These are phyloP conservation scores for Talaromyces islandicus DNA, from an alignment of 2,329 filamentous ascomycete species.

Conservation along the genomic window DNA sequence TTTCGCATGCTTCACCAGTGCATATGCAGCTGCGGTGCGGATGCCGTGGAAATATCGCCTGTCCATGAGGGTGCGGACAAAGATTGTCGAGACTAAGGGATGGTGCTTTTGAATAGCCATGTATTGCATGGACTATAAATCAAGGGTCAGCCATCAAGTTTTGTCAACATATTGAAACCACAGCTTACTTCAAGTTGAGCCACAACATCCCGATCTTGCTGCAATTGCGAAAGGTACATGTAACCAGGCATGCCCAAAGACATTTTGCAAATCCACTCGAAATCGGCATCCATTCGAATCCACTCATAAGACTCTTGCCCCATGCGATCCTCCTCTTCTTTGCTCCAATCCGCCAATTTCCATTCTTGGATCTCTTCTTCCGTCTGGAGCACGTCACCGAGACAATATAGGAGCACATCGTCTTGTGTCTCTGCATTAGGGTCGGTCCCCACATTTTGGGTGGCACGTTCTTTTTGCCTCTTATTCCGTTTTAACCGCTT, in stretches of 20 bases:
- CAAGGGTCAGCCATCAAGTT: not conserved
- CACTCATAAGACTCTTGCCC: constrained; percentile 96
- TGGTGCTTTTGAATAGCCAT: constrained; percentile 63
- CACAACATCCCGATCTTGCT: constrained; percentile 93
- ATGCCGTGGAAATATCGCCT: constrained; percentile 90
- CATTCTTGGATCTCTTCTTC: constrained; percentile 77
- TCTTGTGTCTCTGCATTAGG: constrained; percentile 61
- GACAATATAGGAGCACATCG: constrained; percentile 79
- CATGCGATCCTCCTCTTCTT: constrained; percentile 85
- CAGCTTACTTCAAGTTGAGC: constrained; percentile 61
- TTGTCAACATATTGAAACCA: not conserved
- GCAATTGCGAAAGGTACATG: constrained; percentile 96
- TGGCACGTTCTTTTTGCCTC: constrained; percentile 70
- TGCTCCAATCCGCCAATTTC: constrained; percentile 82
- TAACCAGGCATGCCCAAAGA: constrained; percentile 80
- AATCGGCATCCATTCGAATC: constrained; percentile 97
- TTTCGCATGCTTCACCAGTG: constrained; percentile 69
- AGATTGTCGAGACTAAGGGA: constrained; percentile 78
- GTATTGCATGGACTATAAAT: constrained; percentile 62
- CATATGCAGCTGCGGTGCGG: constrained; percentile 73
- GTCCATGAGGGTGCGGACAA: constrained; percentile 86
- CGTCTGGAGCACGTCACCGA: constrained; percentile 83
- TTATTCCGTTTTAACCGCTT: constrained; percentile 89
- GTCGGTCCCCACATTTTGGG: constrained; percentile 58
- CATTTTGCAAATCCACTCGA: constrained; percentile 92